phyloP scores from a whole-genome alignment of 345 rosid species.

The Barbarea vulgaris region DNA sequence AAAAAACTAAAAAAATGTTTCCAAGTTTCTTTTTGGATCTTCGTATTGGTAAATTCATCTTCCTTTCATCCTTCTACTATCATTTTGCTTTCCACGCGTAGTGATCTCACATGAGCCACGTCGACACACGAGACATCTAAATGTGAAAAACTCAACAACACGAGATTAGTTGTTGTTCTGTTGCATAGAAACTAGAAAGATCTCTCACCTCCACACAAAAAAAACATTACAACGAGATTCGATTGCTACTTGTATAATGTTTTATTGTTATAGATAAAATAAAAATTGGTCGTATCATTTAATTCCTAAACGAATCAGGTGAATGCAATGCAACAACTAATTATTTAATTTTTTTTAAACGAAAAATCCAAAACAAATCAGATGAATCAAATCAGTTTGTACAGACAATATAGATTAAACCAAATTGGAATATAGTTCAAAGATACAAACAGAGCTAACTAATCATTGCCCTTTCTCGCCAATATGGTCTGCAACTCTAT shows the following conservation, averaged over 20 bases:
- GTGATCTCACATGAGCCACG: constrained; percentile 20
- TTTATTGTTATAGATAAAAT: no score
- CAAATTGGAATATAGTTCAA: neutral
- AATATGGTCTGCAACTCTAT: neutral
- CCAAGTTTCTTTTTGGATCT: neutral
- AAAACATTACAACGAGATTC: constrained; percentile 16
- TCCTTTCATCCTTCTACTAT: constrained; percentile 1
- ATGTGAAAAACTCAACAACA: constrained; percentile 15
- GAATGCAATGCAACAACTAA: neutral
- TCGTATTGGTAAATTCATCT: neutral
- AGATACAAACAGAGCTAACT: neutral
- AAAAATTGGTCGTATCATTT: no score
- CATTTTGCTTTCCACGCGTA: neutral
- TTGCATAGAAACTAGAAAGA: constrained; percentile 1
- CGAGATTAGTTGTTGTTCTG: constrained; percentile 31
- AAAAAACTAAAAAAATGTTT: no score
- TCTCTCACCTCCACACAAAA: constrained; percentile 11
- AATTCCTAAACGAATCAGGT: neutral
- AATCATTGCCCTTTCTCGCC: neutral
- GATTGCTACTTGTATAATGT: no score
- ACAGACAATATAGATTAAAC: neutral
- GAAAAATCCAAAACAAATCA: neutral
- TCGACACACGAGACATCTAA: constrained; percentile 39
- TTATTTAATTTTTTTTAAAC: no score
- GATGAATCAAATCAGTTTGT: neutral